Conservation (phyloP, 352 stramenopile genomes). For the Pythium plurisporium region DNA sequence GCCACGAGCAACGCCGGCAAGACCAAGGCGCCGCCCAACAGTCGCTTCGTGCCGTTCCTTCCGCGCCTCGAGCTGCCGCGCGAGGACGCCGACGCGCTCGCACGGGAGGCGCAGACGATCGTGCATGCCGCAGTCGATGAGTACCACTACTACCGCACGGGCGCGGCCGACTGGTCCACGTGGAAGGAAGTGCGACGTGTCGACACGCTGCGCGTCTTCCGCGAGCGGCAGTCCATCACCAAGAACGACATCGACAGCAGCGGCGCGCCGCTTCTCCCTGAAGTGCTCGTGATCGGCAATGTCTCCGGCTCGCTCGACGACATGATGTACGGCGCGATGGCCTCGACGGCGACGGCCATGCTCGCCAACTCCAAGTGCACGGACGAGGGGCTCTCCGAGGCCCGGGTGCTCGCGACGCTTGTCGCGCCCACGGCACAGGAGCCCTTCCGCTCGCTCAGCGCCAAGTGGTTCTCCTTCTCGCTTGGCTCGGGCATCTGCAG, state of each 20-base stretch:
- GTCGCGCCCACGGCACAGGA: slow-evolving; percentile 28
- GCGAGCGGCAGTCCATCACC: slow-evolving; percentile 21
- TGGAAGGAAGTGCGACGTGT: slow-evolving; percentile 9
- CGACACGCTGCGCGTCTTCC: slow-evolving; percentile 18
- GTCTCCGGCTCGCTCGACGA: slow-evolving; percentile 43
- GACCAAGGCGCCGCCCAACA: background rate
- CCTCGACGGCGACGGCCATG: slow-evolving; percentile 22
- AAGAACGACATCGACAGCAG: slow-evolving; percentile 11
- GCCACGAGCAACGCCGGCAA: background rate
- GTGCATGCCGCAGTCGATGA: slow-evolving; percentile 5
- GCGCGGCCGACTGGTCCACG: slow-evolving; percentile 10
- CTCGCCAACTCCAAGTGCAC: slow-evolving; percentile 30
- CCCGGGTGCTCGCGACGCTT: slow-evolving; percentile 34
- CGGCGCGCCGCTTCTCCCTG: slow-evolving; percentile 7
- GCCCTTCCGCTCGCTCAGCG: slow-evolving; percentile 38
- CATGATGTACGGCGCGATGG: slow-evolving; percentile 39
- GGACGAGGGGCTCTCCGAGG: slow-evolving; percentile 32
- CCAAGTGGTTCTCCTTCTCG: slow-evolving; percentile 37
- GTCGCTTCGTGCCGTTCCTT: slow-evolving; percentile 10
- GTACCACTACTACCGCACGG: slow-evolving; percentile 14
- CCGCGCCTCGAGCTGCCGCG: slow-evolving; percentile 5
- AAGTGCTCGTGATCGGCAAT: slow-evolving; percentile 27
- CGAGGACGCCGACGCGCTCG: background rate
- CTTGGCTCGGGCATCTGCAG: slow-evolving; percentile 12
- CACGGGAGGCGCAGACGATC: slow-evolving; percentile 1